Conservation (phyloP, 1,284 basidiomycete species). For the Cutaneotrichosporon sp. region DNA sequence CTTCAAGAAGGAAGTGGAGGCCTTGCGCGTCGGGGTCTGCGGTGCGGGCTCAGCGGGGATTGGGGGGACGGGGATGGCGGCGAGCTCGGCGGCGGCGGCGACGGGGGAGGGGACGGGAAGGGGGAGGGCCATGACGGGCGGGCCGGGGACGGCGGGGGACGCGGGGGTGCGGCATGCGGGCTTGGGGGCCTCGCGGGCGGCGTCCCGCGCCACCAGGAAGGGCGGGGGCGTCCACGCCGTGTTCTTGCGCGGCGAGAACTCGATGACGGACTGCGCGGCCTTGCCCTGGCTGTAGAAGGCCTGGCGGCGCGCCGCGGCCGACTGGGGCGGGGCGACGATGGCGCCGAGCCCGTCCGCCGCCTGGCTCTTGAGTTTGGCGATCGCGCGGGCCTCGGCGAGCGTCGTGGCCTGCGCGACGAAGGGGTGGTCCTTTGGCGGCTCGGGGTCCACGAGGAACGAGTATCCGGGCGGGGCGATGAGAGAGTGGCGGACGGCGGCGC, state of each 20-base stretch:
- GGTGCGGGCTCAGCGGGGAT: background rate
- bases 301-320: constrained; percentile 12
- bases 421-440: background rate
- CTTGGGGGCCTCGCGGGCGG: background rate
- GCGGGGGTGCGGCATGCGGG: background rate
- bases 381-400: background rate
- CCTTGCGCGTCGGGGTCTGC: constrained; percentile 12
- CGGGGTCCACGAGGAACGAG: background rate
- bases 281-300: constrained; percentile 30
- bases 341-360: background rate
- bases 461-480: constrained; percentile 7
- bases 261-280: constrained; percentile 30
- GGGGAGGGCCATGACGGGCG: background rate
- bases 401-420: background rate
- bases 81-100: background rate
- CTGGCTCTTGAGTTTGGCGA: background rate
- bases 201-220: constrained; percentile 3
- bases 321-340: background rate
- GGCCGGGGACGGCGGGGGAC: constrained; percentile 3
- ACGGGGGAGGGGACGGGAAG: background rate
- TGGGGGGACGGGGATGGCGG: background rate
- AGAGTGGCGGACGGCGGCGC: constrained; percentile 17
- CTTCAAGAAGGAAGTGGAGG: constrained; percentile 10
- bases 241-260: constrained; percentile 16
- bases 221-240: constrained; percentile 2